Percentiles rank a stretch among this genome's conserved stretches.
Evolutionary conservation across 768 basidiomycete genomes (phyloP).

Genomic region (Serpula lacrymans): DNA sequence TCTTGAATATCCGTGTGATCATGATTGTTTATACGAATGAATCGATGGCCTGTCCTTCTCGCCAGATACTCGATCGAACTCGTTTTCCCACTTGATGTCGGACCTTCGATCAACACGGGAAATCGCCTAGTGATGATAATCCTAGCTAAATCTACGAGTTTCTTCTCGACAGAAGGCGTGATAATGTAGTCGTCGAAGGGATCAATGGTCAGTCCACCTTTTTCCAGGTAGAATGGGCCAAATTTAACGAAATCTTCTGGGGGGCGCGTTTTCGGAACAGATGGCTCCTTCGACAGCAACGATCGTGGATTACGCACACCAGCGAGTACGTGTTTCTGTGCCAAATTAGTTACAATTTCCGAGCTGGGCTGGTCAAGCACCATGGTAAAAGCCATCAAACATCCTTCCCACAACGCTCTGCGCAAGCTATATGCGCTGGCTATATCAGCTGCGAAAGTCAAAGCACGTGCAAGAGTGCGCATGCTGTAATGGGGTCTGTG

Average conservation of each 20-base stretch:
- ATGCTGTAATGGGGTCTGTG: conserved; percentile 94
- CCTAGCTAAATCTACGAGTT: conserved; percentile 91
- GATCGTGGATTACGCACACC: conserved; percentile 80
- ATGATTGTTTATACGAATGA: conserved; percentile 99
- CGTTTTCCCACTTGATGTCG: conserved; percentile 97
- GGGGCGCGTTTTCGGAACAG: conserved; percentile 42
- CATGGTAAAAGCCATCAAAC: conserved; percentile 98
- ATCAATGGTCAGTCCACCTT: conserved; percentile 65
- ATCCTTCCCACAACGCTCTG: conserved; percentile 92
- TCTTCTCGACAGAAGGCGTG: conserved; percentile 91
- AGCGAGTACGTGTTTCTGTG: conserved; percentile 73
- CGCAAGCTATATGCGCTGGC: conserved; percentile 74
- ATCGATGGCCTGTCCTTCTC: conserved; percentile 86
- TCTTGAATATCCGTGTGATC: conserved; percentile 99
- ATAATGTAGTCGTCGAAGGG: conserved; percentile 82
- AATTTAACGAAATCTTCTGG: conserved; percentile 70
- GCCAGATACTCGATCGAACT: conserved; percentile 96
- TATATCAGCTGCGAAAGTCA: conserved; percentile 86
- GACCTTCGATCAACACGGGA: conserved; percentile 96
- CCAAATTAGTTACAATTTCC: conserved; percentile 59
- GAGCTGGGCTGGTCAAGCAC: conserved; percentile 75
- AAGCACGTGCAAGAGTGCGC: conserved; percentile 88
- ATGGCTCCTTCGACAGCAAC: conserved; percentile 67
- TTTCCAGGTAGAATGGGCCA: conserved; percentile 88
- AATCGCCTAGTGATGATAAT: conserved; percentile 87